Evolutionary conservation across 768 basidiomycete species (phyloP).

Genomic region (Leccinum boreale): DNA sequence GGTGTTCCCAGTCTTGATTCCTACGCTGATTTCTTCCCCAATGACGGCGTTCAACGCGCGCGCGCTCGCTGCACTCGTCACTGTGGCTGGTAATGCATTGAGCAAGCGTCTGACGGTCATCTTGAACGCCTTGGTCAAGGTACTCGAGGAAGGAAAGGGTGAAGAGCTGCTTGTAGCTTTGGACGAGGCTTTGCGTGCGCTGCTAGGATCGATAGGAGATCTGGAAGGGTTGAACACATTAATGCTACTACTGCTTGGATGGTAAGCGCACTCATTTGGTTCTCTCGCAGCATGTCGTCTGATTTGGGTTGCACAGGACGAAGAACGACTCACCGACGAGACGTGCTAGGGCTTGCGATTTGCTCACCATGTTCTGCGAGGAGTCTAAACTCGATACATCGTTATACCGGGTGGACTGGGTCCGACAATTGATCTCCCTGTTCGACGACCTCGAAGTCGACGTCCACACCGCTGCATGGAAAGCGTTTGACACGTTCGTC

Average conservation of each 20-base stretch:
- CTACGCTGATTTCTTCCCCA: conserved; percentile 83
- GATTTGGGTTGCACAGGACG: conserved; percentile 49
- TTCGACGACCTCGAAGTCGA: conserved; percentile 74
- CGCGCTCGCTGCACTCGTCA: conserved; percentile 85
- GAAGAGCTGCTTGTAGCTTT: conserved; percentile 71
- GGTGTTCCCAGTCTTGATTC: conserved; percentile 96
- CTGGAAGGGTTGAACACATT: conserved; percentile 85
- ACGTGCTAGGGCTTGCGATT: conserved; percentile 72
- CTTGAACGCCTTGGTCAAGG: conserved; percentile 74
- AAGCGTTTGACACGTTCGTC: conserved; percentile 81
- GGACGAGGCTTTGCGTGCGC: conserved; percentile 68
- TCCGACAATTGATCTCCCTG: conserved; percentile 79
- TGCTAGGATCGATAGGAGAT: conserved; percentile 79
- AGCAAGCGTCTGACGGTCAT: conserved; percentile 81
- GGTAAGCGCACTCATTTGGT: conserved; percentile 47
- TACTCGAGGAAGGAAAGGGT: conserved; percentile 63
- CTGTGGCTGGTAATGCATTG: conserved; percentile 88
- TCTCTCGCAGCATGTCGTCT: neutral
- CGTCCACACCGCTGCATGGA: conserved; percentile 82
- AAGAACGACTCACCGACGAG: conserved; percentile 69
- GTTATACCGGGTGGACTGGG: conserved; percentile 90
- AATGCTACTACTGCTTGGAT: conserved; percentile 85
- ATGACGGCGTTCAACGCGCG: conserved; percentile 95
- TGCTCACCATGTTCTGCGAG: conserved; percentile 83
- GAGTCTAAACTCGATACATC: conserved; percentile 78